These are phyloP conservation scores for Arbutus unedo DNA, from an alignment of 148 eudicot genomes.

Conservation along the genomic window DNA sequence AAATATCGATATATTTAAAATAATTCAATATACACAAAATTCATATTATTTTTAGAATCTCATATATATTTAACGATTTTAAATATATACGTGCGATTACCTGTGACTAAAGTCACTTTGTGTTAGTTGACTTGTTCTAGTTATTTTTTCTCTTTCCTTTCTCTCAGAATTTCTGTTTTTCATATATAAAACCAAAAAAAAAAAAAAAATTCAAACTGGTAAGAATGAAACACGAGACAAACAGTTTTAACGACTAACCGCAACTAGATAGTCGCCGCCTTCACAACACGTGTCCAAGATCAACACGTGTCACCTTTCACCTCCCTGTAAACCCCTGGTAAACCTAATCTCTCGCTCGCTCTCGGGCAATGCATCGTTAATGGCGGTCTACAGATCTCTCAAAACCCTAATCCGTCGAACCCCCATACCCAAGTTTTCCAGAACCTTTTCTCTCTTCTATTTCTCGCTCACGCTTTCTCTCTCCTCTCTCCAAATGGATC, in stretches of 20 bases:
- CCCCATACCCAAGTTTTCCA: conserved; percentile 16
- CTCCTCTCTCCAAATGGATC: conserved; percentile 37
- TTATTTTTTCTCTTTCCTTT: no score
- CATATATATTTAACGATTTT: no score
- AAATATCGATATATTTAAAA: no score
- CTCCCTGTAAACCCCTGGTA: not conserved
- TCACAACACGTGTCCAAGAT: not conserved
- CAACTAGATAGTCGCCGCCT: not conserved
- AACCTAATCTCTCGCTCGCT: not conserved
- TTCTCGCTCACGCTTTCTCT: conserved; percentile 29
- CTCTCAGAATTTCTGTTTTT: no score
- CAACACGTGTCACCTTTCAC: conserved; percentile 20
- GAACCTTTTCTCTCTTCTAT: conserved; percentile 26
- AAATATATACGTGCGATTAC: no score
- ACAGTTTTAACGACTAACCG: not conserved
- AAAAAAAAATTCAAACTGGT: no score
- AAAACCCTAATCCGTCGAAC: conserved; percentile 28
- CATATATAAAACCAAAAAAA: not conserved
- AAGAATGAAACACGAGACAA: no score
- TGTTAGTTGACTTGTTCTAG: no score
- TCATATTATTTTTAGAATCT: no score
- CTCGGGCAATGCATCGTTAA: conserved; percentile 14
- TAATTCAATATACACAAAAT: no score
- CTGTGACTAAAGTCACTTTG: no score
- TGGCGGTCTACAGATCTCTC: conserved; percentile 51